Conservation (phyloP, 257 asterid species). For the Ocimum tenuiflorum region DNA sequence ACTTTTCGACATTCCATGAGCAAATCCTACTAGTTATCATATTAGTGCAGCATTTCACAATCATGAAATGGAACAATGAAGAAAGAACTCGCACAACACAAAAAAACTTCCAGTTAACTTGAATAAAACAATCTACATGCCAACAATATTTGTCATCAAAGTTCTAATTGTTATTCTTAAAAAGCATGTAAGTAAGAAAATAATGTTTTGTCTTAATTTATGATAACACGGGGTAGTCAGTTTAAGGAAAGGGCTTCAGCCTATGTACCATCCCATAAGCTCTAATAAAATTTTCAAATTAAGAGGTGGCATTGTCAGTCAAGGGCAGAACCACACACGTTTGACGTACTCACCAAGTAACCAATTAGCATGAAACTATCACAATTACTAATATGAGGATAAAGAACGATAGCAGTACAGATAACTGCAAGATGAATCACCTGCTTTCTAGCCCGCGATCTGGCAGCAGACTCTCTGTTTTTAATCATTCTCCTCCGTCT, state of each 20-base stretch:
- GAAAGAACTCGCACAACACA: not conserved
- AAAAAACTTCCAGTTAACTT: not conserved
- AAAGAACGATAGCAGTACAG: not conserved
- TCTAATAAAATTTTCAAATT: slow-evolving; percentile 1
- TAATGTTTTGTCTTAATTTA: not conserved
- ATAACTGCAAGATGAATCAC: slow-evolving; percentile 30
- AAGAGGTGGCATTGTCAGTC: not conserved
- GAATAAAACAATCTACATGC: not conserved
- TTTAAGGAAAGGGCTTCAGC: not conserved
- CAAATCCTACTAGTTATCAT: not conserved
- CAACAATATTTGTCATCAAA: not conserved
- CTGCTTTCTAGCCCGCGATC: slow-evolving; percentile 81
- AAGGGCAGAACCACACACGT: not conserved
- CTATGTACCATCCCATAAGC: not conserved
- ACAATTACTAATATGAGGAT: not conserved
- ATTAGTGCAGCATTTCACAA: slow-evolving; percentile 10
- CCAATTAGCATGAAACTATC: not conserved
- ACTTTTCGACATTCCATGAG: not conserved
- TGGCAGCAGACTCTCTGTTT: slow-evolving; percentile 60
- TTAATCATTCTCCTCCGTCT: slow-evolving; percentile 57
- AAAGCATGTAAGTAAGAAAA: not conserved
- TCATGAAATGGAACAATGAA: too few species aligned
- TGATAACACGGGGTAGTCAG: not conserved
- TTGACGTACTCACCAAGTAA: not conserved
- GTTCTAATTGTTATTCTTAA: not conserved